phyloP scores from a whole-genome alignment of 352 stramenopile genomes.

The Pythium periplocum region DNA sequence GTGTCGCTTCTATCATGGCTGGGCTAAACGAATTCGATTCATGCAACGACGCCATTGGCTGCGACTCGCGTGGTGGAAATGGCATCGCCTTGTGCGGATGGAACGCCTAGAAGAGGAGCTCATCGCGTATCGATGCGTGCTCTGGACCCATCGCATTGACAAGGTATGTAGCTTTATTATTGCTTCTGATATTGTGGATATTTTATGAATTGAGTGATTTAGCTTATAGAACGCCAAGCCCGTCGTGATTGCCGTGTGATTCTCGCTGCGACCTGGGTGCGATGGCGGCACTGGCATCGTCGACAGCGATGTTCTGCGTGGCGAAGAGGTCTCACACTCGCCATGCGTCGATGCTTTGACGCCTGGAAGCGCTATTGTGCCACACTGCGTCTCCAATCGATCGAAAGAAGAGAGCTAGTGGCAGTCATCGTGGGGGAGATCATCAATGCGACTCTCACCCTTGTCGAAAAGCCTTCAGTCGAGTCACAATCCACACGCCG shows the following conservation, averaged over 20 bases:
- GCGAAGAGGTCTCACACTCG: constrained; percentile 3
- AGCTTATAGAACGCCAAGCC: not conserved
- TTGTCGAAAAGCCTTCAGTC: no score
- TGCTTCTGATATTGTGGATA: not conserved
- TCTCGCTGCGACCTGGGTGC: constrained; percentile 1
- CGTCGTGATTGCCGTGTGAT: not conserved
- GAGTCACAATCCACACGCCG: no score
- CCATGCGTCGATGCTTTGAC: constrained; percentile 4
- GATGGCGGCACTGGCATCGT: constrained; percentile 11
- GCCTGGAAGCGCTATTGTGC: constrained; percentile 2
- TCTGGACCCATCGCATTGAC: constrained; percentile 1
- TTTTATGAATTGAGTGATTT: not conserved
- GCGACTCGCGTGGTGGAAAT: constrained; percentile 1
- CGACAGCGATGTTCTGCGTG: constrained; percentile 4
- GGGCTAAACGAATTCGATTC: not conserved
- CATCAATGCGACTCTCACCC: no score
- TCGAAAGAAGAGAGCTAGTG: no score
- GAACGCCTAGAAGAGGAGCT: constrained; percentile 10
- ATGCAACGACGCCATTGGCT: not conserved
- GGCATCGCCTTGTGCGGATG: not conserved
- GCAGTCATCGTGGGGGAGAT: no score
- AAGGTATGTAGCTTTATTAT: not conserved
- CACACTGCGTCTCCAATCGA: no score
- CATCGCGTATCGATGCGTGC: constrained; percentile 2
- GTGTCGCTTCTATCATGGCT: not conserved